Percentiles rank a stretch among this genome's conserved stretches.
phyloP scores from a whole-genome alignment of 495 filamentous ascomycete species.

The Zalerion maritima region DNA sequence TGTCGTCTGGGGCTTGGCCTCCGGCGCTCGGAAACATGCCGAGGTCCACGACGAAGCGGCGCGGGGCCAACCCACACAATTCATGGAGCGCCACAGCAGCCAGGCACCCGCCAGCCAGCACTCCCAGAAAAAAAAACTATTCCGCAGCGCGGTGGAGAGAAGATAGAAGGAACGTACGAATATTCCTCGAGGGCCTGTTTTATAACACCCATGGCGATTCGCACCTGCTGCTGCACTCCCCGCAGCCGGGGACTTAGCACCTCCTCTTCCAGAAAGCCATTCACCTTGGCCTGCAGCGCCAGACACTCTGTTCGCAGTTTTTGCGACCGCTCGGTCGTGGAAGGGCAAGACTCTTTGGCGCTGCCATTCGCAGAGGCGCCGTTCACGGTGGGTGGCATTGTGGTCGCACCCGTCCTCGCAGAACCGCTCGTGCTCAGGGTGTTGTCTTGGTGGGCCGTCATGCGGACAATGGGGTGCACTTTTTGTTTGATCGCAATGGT shows the following conservation, averaged over 20 bases:
- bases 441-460: too few relatives aligned
- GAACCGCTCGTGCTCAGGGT: too few relatives aligned
- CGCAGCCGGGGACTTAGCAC: slow-evolving; percentile 41
- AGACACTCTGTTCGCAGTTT: too few relatives aligned
- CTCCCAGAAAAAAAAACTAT: slow-evolving; percentile 3
- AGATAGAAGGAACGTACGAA: slow-evolving; percentile 30
- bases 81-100: background rate
- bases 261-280: slow-evolving; percentile 50
- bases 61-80: slow-evolving; percentile 1
- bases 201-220: slow-evolving; percentile 54
- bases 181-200: slow-evolving; percentile 57
- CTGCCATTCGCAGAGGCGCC: too few relatives aligned
- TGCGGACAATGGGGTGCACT: too few relatives aligned
- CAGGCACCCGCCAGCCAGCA: background rate
- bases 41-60: too few relatives aligned
- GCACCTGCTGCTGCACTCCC: slow-evolving; percentile 57
- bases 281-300: slow-evolving; percentile 46
- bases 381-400: too few relatives aligned
- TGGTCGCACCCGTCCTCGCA: too few relatives aligned
- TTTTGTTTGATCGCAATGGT: too few relatives aligned
- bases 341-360: too few relatives aligned
- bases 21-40: background rate
- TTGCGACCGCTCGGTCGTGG: too few relatives aligned
- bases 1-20: background rate
- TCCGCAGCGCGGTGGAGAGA: background rate